Conservation (phyloP, 2,329 filamentous ascomycete genomes). For the Metarhizium humberi region DNA sequence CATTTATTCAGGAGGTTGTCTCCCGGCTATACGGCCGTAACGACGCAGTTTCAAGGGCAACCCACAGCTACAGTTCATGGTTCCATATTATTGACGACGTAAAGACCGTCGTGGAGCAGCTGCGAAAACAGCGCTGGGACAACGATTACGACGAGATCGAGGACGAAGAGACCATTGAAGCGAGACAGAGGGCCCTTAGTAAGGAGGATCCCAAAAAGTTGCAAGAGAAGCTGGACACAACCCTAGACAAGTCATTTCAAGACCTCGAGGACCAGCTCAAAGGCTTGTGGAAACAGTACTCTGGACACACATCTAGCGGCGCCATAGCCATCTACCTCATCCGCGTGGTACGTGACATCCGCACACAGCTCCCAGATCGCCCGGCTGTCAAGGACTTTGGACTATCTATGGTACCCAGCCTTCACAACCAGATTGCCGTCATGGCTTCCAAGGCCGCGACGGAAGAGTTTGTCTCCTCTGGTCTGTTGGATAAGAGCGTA, state of each 20-base stretch:
- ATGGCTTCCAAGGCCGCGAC: slow-evolving; percentile 42
- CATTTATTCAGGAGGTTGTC: slow-evolving; percentile 61
- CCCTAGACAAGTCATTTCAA: slow-evolving; percentile 47
- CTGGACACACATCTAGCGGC: slow-evolving; percentile 37
- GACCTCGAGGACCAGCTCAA: slow-evolving; percentile 48
- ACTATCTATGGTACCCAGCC: slow-evolving; percentile 46
- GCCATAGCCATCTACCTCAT: slow-evolving; percentile 57
- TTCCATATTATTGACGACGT: slow-evolving; percentile 61
- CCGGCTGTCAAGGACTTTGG: slow-evolving; percentile 46
- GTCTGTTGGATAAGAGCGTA: slow-evolving; percentile 37
- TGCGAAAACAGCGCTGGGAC: slow-evolving; percentile 64
- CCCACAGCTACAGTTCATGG: slow-evolving; percentile 63
- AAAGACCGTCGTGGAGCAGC: slow-evolving; percentile 50
- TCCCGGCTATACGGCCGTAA: slow-evolving; percentile 65
- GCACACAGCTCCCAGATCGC: slow-evolving; percentile 51
- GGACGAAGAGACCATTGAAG: slow-evolving; percentile 61
- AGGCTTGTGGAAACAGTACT: slow-evolving; percentile 37
- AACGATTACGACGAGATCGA: slow-evolving; percentile 66
- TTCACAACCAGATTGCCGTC: slow-evolving; percentile 54
- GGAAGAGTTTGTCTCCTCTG: slow-evolving; percentile 32
- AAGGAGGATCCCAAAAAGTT: slow-evolving; percentile 61
- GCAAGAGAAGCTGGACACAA: slow-evolving; percentile 46
- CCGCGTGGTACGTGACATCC: slow-evolving; percentile 65
- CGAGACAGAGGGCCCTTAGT: slow-evolving; percentile 57
- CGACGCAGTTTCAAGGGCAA: slow-evolving; percentile 51